A percentile compares a stretch with the other conserved stretches of the same genome.
Evolutionary conservation across 2,329 filamentous ascomycete species (phyloP).

Genomic region (Whalleya microplaca): DNA sequence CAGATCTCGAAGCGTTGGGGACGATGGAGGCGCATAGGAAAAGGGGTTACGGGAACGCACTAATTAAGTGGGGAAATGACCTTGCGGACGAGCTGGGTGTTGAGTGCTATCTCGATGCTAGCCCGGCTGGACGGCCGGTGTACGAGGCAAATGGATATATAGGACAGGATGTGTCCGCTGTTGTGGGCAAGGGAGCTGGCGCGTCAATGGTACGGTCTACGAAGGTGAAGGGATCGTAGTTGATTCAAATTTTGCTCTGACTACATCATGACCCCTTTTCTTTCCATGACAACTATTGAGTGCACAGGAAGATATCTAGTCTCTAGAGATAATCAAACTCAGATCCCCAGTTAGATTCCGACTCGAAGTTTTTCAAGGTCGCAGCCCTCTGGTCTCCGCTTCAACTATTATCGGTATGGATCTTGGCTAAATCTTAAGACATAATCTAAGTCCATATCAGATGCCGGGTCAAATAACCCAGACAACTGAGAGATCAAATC

Average conservation of each 20-base stretch:
- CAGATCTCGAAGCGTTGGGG: slow-evolving; percentile 19
- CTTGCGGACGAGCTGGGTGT: slow-evolving; percentile 18
- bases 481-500: slow-evolving; percentile 5
- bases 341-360: no score
- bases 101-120: slow-evolving; percentile 20
- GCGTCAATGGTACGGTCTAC: slow-evolving; percentile 16
- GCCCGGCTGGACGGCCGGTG: slow-evolving; percentile 6
- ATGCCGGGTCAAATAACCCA: not conserved
- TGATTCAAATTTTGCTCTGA: no score
- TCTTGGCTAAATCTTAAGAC: no score
- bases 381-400: no score
- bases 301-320: no score
- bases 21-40: slow-evolving; percentile 11
- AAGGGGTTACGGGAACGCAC: slow-evolving; percentile 14
- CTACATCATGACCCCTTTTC: no score
- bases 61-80: slow-evolving; percentile 18
- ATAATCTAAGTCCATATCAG: no score
- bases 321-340: no score
- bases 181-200: slow-evolving; percentile 3
- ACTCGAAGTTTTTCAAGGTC: no score
- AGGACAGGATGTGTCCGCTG: slow-evolving; percentile 10
- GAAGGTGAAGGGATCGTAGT: not conserved
- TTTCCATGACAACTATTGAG: no score
- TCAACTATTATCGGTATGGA: no score
- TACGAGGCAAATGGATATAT: slow-evolving; percentile 22